phyloP scores from a whole-genome alignment of 345 rosid species.

The Nasturtium officinale region DNA sequence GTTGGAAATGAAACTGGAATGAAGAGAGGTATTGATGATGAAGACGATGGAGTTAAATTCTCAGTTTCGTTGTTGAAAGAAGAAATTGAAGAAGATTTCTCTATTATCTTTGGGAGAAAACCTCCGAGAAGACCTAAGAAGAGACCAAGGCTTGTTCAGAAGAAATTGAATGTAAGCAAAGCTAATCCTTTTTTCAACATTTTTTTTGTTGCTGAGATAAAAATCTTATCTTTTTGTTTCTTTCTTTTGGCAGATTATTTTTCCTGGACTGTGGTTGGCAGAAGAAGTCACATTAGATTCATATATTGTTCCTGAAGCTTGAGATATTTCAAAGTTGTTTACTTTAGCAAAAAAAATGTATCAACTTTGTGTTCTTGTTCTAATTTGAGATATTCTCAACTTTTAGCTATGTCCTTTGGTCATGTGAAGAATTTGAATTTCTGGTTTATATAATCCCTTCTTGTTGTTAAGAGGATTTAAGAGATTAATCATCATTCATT shows the following conservation, averaged over 20 bases:
- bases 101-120: constrained; percentile 13
- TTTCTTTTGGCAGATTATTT: constrained; percentile 26
- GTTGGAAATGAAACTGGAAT: constrained; percentile 11
- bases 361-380: constrained; percentile 27
- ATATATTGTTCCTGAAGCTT: constrained; percentile 21
- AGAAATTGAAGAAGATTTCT: constrained; percentile 39
- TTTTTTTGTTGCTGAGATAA: not conserved
- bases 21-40: constrained; percentile 18
- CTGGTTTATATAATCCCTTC: constrained; percentile 2
- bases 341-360: constrained; percentile 10
- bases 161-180: constrained; percentile 33
- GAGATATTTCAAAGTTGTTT: constrained; percentile 30
- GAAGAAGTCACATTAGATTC: constrained; percentile 35
- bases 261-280: constrained; percentile 38
- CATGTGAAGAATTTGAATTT: constrained; percentile 12
- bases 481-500: not conserved
- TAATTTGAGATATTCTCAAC: constrained; percentile 23
- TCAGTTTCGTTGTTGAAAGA: constrained; percentile 31
- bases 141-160: constrained; percentile 42
- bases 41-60: constrained; percentile 21
- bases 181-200: not conserved
- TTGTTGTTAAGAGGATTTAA: not conserved
- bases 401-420: constrained; percentile 10
- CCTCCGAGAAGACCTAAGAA: constrained; percentile 41
- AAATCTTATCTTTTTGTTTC: not conserved